Evolutionary conservation across 1,139 yeast genomes (phyloP), one percentile per base, ranked within the genome.

Genomic region (Lodderomyces jiufengensis): DNA sequence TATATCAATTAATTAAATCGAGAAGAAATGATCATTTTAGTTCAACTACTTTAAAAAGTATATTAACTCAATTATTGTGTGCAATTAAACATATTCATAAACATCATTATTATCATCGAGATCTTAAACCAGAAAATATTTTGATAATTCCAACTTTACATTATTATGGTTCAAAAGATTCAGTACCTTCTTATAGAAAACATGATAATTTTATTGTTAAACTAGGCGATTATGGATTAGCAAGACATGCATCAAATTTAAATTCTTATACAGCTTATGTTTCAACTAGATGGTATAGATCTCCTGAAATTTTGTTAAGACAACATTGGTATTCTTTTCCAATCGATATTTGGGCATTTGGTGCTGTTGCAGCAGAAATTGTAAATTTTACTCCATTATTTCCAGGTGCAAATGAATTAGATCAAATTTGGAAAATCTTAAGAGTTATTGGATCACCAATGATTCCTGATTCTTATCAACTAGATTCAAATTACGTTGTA

Each of bases 291-390:
- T 92, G 97, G 97, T 92, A 92, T 56, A 70, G 98, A 42, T 81
- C 97, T 0, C 98, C 98, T 0, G 98, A 92, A 58, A 83, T 92
- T 30, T 66, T 92, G 30, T 66, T 92, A 39, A 71, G 92, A 43
- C 76, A 76, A 44, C 71, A 72, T 7, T 61, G 61, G 48, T 87
- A 92, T 55, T 77, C 92, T 0, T 73, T 67, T 35, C 88, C 95
- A 0, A 77, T 87, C 29, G 98, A 92, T 63, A 76, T 90, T 28
- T 92, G 97, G 97, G 95, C 97, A 0, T 84, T 87, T 63, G 97
- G 95, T 1, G 73, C 83, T 21, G 86, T 92, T 32, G 90, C 92
- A 0, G 78, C 78, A 5, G 98, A 92, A 57, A 66, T 86, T 31
- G 84, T 87, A 14, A 80, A 79, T 30, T 78, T 84, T 47, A 57